Conservation (phyloP, 2,329 filamentous ascomycete species). For the Aureobasidium zeae region DNA sequence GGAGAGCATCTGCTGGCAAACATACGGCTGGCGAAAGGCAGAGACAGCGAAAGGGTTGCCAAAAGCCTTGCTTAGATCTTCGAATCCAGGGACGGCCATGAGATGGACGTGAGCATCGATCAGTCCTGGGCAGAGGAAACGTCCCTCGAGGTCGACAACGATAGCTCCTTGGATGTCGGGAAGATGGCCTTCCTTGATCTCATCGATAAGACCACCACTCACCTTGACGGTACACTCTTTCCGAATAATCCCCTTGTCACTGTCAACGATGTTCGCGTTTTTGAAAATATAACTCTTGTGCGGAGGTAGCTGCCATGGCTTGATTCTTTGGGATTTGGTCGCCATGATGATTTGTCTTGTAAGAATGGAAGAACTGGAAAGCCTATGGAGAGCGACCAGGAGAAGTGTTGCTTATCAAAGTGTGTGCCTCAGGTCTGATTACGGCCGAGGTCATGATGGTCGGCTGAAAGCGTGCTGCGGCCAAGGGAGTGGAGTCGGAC, state of each 20-base stretch:
- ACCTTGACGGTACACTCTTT: slow-evolving; percentile 17
- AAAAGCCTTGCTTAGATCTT: slow-evolving; percentile 31
- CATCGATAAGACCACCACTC: slow-evolving; percentile 16
- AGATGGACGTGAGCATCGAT: slow-evolving; percentile 46
- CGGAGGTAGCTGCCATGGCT: slow-evolving; percentile 24
- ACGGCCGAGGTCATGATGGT: too few relatives aligned
- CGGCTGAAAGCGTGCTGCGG: too few relatives aligned
- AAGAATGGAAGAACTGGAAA: too few relatives aligned
- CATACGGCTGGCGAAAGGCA: slow-evolving; percentile 38
- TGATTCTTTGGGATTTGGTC: slow-evolving; percentile 18
- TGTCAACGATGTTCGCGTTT: slow-evolving; percentile 40
- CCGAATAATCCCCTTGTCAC: slow-evolving; percentile 25
- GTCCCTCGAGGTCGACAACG: slow-evolving; percentile 35
- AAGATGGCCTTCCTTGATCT: not conserved
- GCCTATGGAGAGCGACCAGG: too few relatives aligned
- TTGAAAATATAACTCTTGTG: slow-evolving; percentile 29
- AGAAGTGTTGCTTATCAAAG: too few relatives aligned
- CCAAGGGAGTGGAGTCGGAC: too few relatives aligned
- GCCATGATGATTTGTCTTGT: too few relatives aligned
- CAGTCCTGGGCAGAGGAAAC: slow-evolving; percentile 42
- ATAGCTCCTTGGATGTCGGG: slow-evolving; percentile 22
- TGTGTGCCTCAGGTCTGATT: too few relatives aligned
- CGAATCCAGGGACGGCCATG: slow-evolving; percentile 36
- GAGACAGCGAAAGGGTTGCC: slow-evolving; percentile 31
- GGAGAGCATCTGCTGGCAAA: slow-evolving; percentile 42